These are phyloP conservation scores for Podila horticola DNA, from an alignment of 192 early-diverging fungal genomes.

Conservation along the genomic window DNA sequence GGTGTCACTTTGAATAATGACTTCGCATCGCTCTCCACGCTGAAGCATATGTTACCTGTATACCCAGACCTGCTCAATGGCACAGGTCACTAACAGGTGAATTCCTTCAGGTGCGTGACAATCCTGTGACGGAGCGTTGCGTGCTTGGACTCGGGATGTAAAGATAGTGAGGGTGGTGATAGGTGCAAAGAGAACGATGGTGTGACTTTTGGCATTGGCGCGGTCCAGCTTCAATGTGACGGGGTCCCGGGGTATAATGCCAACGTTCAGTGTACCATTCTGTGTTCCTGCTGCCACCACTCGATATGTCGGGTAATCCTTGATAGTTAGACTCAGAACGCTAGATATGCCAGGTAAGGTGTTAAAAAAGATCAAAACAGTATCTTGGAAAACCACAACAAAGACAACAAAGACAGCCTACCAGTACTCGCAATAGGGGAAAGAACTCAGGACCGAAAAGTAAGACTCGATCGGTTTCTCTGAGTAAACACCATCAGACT, in stretches of 20 bases:
- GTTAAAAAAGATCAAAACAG: too few species aligned
- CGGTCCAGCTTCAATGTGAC: slow-evolving; percentile 25
- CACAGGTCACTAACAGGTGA: slow-evolving; percentile 64
- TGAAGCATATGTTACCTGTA: slow-evolving; percentile 52
- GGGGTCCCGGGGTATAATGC: slow-evolving; percentile 31
- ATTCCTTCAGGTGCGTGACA: slow-evolving; percentile 31
- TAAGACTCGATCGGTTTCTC: slow-evolving; percentile 20
- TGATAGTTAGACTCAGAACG: slow-evolving; percentile 36
- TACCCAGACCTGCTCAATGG: slow-evolving; percentile 63
- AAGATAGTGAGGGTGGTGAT: slow-evolving; percentile 41
- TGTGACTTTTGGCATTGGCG: slow-evolving; percentile 19
- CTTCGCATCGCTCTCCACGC: not conserved
- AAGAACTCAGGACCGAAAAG: slow-evolving; percentile 28
- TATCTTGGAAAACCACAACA: too few species aligned
- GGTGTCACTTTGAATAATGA: not conserved
- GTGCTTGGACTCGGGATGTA: slow-evolving; percentile 23
- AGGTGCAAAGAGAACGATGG: slow-evolving; percentile 40
- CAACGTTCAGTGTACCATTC: slow-evolving; percentile 42
- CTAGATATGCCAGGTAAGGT: not conserved
- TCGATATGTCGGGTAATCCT: slow-evolving; percentile 35
- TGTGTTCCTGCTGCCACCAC: slow-evolving; percentile 46
- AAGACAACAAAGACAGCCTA: slow-evolving; percentile 4
- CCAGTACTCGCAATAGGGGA: slow-evolving; percentile 49
- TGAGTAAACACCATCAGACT: not conserved
- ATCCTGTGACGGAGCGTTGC: not conserved